phyloP scores from a whole-genome alignment of 2,329 filamentous ascomycete genomes.

The Alternaria atra region DNA sequence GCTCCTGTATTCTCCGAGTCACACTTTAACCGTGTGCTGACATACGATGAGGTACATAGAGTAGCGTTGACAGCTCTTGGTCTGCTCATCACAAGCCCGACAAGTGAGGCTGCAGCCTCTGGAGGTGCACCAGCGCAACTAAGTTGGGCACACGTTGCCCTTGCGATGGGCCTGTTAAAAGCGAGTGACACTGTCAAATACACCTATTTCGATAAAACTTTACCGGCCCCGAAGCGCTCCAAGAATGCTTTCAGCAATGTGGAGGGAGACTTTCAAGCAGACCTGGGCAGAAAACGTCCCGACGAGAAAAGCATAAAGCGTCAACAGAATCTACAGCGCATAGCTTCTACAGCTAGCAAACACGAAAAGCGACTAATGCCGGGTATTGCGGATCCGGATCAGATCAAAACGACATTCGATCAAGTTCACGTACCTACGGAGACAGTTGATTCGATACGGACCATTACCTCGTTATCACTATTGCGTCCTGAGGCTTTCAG shows the following conservation, averaged over 20 bases:
- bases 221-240: constrained; percentile 16
- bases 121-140: constrained; percentile 33
- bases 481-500: constrained; percentile 92
- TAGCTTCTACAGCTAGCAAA: constrained; percentile 60
- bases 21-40: constrained; percentile 61
- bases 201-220: constrained; percentile 38
- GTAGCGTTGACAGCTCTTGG: constrained; percentile 65
- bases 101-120: constrained; percentile 3
- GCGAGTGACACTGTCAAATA: constrained; percentile 60
- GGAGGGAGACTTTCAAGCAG: constrained; percentile 9
- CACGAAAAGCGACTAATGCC: constrained; percentile 85
- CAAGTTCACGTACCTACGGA: constrained; percentile 85
- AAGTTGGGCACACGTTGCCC: constrained; percentile 52
- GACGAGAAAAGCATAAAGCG: constrained; percentile 44
- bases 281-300: constrained; percentile 15
- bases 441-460: constrained; percentile 86
- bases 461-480: constrained; percentile 86
- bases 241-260: constrained; percentile 8
- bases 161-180: constrained; percentile 55
- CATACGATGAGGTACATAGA: constrained; percentile 69
- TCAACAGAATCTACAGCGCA: constrained; percentile 62
- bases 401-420: constrained; percentile 85
- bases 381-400: constrained; percentile 81
- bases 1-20: constrained; percentile 37
- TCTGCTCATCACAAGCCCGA: constrained; percentile 35